phyloP scores from a whole-genome alignment of 2,329 filamentous ascomycete genomes.

The Pyricularia pennisetigena region DNA sequence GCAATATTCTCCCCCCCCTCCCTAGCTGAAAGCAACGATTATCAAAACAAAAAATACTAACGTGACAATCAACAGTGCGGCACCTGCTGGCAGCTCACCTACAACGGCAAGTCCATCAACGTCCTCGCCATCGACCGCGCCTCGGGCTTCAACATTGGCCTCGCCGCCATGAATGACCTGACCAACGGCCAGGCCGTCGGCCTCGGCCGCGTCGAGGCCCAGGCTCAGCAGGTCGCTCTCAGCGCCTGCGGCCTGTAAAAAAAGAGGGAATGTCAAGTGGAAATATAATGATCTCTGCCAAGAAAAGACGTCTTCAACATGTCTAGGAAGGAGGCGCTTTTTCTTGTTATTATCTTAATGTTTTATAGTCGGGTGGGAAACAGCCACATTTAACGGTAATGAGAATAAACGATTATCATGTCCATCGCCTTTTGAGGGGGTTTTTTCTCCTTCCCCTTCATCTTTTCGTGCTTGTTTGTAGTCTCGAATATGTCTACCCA shows the following conservation, averaged over 20 bases:
- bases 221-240: slow-evolving; percentile 29
- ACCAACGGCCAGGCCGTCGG: slow-evolving; percentile 38
- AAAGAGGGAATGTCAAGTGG: not conserved
- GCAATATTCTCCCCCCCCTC: no score
- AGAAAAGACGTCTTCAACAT: not conserved
- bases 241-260: slow-evolving; percentile 29
- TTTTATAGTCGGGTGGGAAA: not conserved
- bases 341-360: not conserved
- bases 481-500: no score
- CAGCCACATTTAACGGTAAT: not conserved
- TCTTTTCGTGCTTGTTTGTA: no score
- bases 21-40: not conserved
- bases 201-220: slow-evolving; percentile 43
- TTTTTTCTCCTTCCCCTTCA: not conserved
- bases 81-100: slow-evolving; percentile 46
- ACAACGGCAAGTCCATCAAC: slow-evolving; percentile 45
- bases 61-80: slow-evolving; percentile 36
- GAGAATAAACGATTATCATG: not conserved
- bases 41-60: not conserved
- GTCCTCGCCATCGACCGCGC: slow-evolving; percentile 95
- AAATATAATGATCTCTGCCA: no score
- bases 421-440: not conserved
- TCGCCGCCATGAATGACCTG: slow-evolving; percentile 43
- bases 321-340: not conserved
- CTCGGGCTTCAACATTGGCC: slow-evolving; percentile 66